Percentiles rank a stretch among this genome's conserved stretches.
phyloP scores from a whole-genome alignment of 2,329 filamentous ascomycete genomes.

The Berkeleyomyces basicola region DNA sequence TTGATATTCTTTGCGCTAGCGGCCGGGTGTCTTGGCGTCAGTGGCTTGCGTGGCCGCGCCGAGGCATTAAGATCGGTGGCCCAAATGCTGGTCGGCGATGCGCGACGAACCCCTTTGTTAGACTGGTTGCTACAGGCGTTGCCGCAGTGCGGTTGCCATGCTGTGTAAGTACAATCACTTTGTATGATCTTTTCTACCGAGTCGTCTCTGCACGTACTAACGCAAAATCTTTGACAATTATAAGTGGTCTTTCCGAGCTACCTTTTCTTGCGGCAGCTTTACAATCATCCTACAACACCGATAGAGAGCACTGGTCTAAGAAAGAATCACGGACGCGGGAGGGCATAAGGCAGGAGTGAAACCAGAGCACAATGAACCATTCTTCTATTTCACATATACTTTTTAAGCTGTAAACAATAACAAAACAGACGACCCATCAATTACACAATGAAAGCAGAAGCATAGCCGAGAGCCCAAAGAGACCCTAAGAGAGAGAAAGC shows the following conservation, averaged over 20 bases:
- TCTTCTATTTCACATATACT: slow-evolving; percentile 7
- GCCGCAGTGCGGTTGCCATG: slow-evolving; percentile 36
- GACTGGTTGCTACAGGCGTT: slow-evolving; percentile 31
- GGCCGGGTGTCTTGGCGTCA: slow-evolving; percentile 29
- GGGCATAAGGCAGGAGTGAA: neutral
- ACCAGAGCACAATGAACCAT: neutral
- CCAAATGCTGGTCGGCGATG: neutral
- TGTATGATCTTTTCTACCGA: slow-evolving; percentile 1
- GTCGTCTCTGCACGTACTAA: slow-evolving; percentile 11
- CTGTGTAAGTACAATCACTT: slow-evolving; percentile 39
- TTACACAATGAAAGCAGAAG: neutral
- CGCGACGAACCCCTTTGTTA: slow-evolving; percentile 7
- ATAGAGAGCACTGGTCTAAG: neutral
- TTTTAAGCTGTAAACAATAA: neutral
- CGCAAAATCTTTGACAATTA: neutral
- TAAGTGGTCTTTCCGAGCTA: slow-evolving; percentile 6
- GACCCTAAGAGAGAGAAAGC: neutral
- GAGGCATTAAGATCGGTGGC: slow-evolving; percentile 21
- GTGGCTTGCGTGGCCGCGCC: slow-evolving; percentile 29
- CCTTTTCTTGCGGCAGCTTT: slow-evolving; percentile 8
- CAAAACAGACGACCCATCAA: slow-evolving; percentile 2
- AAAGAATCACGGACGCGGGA: neutral
- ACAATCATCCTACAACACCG: neutral
- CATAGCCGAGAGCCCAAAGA: neutral
- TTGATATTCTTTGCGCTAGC: slow-evolving; percentile 26